Base-by-base conservation (phyloP, 805 yeast genomes). In the Starmerella tilneyi region DNA sequence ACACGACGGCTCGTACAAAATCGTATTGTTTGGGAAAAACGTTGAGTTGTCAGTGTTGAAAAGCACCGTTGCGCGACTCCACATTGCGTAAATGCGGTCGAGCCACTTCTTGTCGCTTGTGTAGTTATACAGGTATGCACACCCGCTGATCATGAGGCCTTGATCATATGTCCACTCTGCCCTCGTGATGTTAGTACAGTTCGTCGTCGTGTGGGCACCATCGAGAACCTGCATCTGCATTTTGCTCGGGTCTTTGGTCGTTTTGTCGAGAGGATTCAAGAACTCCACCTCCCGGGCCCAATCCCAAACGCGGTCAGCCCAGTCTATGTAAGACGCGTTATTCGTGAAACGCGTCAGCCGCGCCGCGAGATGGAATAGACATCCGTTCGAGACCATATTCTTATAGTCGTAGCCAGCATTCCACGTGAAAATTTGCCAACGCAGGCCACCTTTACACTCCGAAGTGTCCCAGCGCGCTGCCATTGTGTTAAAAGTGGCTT, bases 341-440 rank as follows among this genome's bases (percentile, higher is more conserved):
- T 74, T 74, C 1, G 94, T 81, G 63, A 77, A 88, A 55, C 95
- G 71, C 2, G 92, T 92, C 54, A 88, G 71, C 51, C 96, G 72
- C 0, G 96, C 92, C 15, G 83, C 94, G 32, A 88, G 61, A 55
- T 84, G 85, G 74, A 88, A 86, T 45, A 88, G 68, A 41, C 88
- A 83, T 22, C 94, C 96, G 63, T 84, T 88, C n/a, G 94, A 73
- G 47, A 88, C 84, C 29, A 95, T 69, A 63, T 89, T 89, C 63
- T 89, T 89, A 65, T 89, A 89, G 62, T 84, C 82, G 62, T 86
- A 89, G 50, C 97, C 98, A 6, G 84, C 72, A 62, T 89, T 89
- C 94, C 95, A 88, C 46, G 79, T 72, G 67, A 80, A 89, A 58
- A 89, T 89, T 68, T 89, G 97, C 97, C 97, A 89, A 64, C 96